Conservation (phyloP, 2,329 filamentous ascomycete genomes). For the Eurotiales sp. region DNA sequence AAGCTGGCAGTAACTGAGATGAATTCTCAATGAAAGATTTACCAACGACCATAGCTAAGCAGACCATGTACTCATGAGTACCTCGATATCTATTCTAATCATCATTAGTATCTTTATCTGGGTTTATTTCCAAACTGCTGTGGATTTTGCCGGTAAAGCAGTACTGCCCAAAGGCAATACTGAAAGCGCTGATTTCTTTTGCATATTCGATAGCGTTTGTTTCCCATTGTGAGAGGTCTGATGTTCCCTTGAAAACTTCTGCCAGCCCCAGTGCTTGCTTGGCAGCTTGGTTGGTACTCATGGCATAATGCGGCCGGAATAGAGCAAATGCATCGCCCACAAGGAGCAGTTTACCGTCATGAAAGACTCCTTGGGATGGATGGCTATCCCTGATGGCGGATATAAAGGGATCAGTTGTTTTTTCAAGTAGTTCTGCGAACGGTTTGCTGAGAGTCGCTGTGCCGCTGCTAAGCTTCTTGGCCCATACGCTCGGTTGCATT, state of each 20-base stretch:
- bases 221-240: constrained; percentile 20
- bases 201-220: neutral
- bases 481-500: constrained; percentile 26
- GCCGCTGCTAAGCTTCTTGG: constrained; percentile 19
- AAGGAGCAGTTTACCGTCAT: constrained; percentile 25
- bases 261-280: constrained; percentile 20
- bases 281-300: constrained; percentile 26
- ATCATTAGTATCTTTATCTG: too few species aligned
- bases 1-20: too few species aligned
- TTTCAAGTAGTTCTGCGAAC: constrained; percentile 22
- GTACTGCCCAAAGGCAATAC: neutral
- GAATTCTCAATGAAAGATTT: too few species aligned
- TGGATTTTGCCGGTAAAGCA: neutral
- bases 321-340: constrained; percentile 27
- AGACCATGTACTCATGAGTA: neutral
- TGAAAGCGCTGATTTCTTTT: neutral
- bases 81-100: too few species aligned
- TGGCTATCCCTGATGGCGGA: constrained; percentile 23
- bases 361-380: constrained; percentile 20
- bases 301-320: constrained; percentile 24
- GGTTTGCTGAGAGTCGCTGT: constrained; percentile 17
- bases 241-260: constrained; percentile 20
- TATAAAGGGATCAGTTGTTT: constrained; percentile 26
- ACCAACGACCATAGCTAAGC: too few species aligned
- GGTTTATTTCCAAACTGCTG: neutral